These are phyloP conservation scores for Rubia yunnanensis DNA, from an alignment of 257 asterid genomes.

Conservation along the genomic window DNA sequence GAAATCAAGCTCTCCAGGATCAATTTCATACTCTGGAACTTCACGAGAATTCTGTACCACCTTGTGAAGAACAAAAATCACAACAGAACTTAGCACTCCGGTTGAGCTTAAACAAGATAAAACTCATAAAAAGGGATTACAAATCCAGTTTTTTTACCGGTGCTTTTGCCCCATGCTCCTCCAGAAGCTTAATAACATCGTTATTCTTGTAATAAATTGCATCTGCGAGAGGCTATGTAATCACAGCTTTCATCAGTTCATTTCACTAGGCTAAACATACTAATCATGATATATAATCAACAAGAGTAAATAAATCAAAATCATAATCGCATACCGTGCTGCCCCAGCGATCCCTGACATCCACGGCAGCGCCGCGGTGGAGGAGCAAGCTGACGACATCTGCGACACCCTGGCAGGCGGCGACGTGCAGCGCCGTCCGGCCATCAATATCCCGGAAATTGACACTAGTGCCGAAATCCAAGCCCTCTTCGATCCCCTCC, in stretches of 20 bases:
- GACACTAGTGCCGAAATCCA: constrained; percentile 45
- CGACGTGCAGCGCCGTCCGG: constrained; percentile 77
- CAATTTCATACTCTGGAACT: constrained; percentile 86
- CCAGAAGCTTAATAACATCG: constrained; percentile 68
- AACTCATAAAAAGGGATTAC: background rate
- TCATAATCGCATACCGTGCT: constrained; percentile 52
- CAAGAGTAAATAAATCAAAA: background rate
- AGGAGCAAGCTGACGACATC: constrained; percentile 57
- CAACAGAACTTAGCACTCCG: constrained; percentile 11
- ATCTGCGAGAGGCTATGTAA: constrained; percentile 91
- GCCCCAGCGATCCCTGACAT: constrained; percentile 71
- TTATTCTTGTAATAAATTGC: constrained; percentile 66
- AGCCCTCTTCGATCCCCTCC: constrained; percentile 66
- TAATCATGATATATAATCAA: background rate
- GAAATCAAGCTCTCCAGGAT: constrained; percentile 72
- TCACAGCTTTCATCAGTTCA: constrained; percentile 31
- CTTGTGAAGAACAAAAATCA: constrained; percentile 22
- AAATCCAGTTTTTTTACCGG: constrained; percentile 32
- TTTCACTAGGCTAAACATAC: background rate
- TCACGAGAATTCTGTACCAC: constrained; percentile 57
- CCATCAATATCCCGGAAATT: constrained; percentile 65
- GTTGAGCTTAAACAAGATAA: background rate
- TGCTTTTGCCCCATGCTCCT: constrained; percentile 64
- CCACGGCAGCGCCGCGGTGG: constrained; percentile 45
- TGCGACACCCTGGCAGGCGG: constrained; percentile 66